Evolutionary conservation across 1,284 basidiomycete genomes (phyloP), one percentile per base, ranked within the genome.

Genomic region (Gymnopus androsaceus): DNA sequence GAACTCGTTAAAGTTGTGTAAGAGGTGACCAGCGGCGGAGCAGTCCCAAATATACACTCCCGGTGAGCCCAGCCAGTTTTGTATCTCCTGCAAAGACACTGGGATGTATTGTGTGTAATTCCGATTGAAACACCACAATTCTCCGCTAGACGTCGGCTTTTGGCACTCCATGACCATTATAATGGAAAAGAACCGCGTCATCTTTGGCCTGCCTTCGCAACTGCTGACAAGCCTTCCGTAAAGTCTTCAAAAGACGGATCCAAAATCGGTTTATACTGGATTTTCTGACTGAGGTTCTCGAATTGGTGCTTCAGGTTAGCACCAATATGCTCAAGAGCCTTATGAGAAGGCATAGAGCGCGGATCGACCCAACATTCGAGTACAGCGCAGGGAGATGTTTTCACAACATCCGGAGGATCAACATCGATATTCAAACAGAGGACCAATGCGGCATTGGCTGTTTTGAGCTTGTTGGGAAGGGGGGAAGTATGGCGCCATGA

Each of bases 11-110:
- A 97, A 98, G 72, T 97, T 98, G 60, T 84, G 83, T 44, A 99
- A 79, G 47, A 99, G 87, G 69, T 98, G 88, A 0, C 96, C 96
- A 0, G 97, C 95, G 7, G 94, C 91, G 12, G 95, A 97, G 68
- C 96, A 98, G 69, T 99, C 96, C 96, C 96, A 99, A 53, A 99
- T 94, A 68, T 96, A 99, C 54, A 99, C 94, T 53, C 93, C 95
- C 1, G 97, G 96, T 2, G 94, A 94, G 4, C 92, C 92, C 1
- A 95, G 74, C 94, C 94, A 97, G 40, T 81, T 84, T 69, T 97
- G 95, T 11, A 98, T 79, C 65, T 98, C 95, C 70, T 92, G 92
- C 44, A 98, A 77, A 6, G 94, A 95, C 21, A 99, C 92, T 0
- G 96, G 96, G 56, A 99, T 98, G 70, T 99, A 99, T 72, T 99